Conservation (phyloP, 305 asterid species). For the Solanum hybrid region DNA sequence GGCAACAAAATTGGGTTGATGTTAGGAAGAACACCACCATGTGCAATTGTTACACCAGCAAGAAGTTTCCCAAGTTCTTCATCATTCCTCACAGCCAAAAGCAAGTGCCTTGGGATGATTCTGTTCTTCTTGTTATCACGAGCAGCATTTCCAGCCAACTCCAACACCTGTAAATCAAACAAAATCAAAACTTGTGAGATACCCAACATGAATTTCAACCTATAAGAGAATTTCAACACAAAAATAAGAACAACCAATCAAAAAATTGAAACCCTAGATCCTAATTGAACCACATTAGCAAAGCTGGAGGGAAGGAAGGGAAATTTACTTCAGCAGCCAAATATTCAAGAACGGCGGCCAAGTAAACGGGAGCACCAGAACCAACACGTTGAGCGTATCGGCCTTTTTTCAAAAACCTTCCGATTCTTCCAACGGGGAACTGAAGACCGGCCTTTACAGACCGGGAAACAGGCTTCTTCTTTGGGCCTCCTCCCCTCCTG, state of each 20-base stretch:
- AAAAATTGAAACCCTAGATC: neutral
- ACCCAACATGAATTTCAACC: neutral
- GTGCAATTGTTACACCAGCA: conserved; percentile 72
- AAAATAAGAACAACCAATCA: neutral
- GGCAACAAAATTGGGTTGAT: conserved; percentile 68
- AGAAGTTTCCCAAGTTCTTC: conserved; percentile 58
- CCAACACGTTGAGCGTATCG: conserved; percentile 47
- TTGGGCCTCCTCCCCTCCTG: conserved; percentile 46
- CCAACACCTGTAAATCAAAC: conserved; percentile 37
- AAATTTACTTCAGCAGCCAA: conserved; percentile 43
- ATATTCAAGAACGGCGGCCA: conserved; percentile 54
- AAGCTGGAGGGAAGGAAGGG: neutral
- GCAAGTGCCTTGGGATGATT: conserved; percentile 58
- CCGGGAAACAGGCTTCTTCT: conserved; percentile 48
- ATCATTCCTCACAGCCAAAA: conserved; percentile 61
- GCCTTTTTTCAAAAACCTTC: conserved; percentile 48
- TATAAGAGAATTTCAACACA: neutral
- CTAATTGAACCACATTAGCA: neutral
- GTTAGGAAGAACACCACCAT: conserved; percentile 73
- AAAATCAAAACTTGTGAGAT: neutral
- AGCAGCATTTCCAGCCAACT: conserved; percentile 78
- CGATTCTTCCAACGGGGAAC: conserved; percentile 58
- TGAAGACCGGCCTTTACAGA: conserved; percentile 53
- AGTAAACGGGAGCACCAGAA: conserved; percentile 47
- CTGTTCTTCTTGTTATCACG: conserved; percentile 70